A percentile compares a stretch with the other conserved stretches of the same genome.
Conservation (phyloP, 1,139 yeast species). For the Lodderomyces elongisporus region DNA sequence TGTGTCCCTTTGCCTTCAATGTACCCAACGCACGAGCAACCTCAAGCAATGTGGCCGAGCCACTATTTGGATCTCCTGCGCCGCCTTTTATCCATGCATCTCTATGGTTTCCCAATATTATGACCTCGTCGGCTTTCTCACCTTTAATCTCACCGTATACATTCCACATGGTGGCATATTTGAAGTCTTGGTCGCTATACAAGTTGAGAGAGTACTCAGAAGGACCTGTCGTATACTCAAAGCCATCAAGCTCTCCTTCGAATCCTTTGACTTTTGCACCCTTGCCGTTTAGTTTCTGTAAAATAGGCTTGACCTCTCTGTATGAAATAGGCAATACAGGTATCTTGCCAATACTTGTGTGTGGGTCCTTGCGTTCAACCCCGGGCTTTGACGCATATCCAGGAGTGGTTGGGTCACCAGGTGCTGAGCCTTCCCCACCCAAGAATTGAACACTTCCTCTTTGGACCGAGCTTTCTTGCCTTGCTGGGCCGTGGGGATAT, state of each 20-base stretch:
- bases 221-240: slow-evolving; percentile 41
- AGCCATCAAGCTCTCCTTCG: slow-evolving; percentile 40
- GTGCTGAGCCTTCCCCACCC: slow-evolving; percentile 52
- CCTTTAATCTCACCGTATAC: slow-evolving; percentile 46
- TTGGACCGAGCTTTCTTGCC: slow-evolving; percentile 56
- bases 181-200: slow-evolving; percentile 38
- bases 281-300: slow-evolving; percentile 39
- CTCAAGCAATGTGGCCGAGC: slow-evolving; percentile 39
- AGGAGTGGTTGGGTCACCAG: slow-evolving; percentile 91
- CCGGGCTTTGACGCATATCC: slow-evolving; percentile 68
- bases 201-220: slow-evolving; percentile 40
- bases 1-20: slow-evolving; percentile 37
- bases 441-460: slow-evolving; percentile 81
- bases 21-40: slow-evolving; percentile 44
- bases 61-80: slow-evolving; percentile 47
- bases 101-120: slow-evolving; percentile 44
- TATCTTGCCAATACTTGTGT: slow-evolving; percentile 38
- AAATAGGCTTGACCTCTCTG: slow-evolving; percentile 44
- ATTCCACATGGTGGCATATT: slow-evolving; percentile 40
- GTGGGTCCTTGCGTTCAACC: slow-evolving; percentile 39
- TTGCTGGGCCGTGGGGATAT: slow-evolving; percentile 44
- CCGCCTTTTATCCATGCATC: slow-evolving; percentile 56
- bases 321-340: slow-evolving; percentile 46
- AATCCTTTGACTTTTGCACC: slow-evolving; percentile 30
- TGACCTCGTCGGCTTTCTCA: slow-evolving; percentile 34